A percentile compares a stretch with the other conserved stretches of the same genome.
These are phyloP conservation scores for Scenedesmus sp. DNA, from an alignment of 163 green algal genomes.

Conservation along the genomic window DNA sequence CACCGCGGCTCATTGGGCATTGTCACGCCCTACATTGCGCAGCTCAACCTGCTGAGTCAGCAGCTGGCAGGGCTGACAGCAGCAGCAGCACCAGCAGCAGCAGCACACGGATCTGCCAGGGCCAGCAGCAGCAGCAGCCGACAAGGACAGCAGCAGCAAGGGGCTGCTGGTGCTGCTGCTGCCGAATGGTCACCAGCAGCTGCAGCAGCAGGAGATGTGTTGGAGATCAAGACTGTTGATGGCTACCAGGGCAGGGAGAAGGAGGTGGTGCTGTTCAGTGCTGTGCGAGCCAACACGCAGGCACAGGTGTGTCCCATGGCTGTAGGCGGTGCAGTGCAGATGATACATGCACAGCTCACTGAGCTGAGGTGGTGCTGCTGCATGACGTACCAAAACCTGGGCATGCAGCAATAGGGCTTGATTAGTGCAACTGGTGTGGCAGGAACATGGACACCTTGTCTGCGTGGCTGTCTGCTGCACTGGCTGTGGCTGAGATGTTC, in stretches of 20 bases:
- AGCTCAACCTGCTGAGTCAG: slow-evolving; percentile 84
- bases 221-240: slow-evolving; percentile 92
- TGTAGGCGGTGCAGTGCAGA: too few relatives aligned
- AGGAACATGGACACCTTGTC: too few relatives aligned
- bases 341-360: too few relatives aligned
- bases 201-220: neutral
- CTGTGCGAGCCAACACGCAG: slow-evolving; percentile 65
- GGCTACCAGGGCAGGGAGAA: slow-evolving; percentile 95
- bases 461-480: too few relatives aligned
- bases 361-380: neutral
- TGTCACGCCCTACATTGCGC: slow-evolving; percentile 95
- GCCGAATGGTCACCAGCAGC: neutral
- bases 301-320: too few relatives aligned
- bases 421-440: too few relatives aligned
- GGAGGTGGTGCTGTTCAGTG: slow-evolving; percentile 89
- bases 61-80: too few relatives aligned
- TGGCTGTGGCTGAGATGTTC: too few relatives aligned
- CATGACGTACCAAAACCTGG: too few relatives aligned
- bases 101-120: neutral
- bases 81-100: neutral
- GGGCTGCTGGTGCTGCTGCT: neutral
- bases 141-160: neutral
- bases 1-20: slow-evolving; percentile 79
- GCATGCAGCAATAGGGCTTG: too few relatives aligned
- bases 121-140: slow-evolving; percentile 15